Conservation (phyloP, 768 basidiomycete species). For the Trametes punicea region DNA sequence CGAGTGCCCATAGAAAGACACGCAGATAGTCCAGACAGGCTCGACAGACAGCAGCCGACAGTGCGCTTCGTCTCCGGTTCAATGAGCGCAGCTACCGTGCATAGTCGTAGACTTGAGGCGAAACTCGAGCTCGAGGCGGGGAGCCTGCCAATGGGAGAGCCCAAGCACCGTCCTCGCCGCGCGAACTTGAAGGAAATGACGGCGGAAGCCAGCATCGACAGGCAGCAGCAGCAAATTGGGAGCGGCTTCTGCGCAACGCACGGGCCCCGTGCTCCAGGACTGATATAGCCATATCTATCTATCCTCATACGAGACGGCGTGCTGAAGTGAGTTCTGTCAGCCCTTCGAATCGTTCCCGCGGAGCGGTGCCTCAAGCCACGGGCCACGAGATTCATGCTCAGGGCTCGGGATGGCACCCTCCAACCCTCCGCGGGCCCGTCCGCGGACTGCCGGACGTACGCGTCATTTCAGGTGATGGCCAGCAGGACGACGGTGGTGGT, state of each 20-base stretch:
- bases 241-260: constrained; percentile 1
- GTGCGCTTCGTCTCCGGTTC: too few species aligned
- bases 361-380: background rate
- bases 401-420: background rate
- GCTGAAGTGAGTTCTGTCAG: background rate
- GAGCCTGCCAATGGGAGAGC: background rate
- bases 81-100: too few species aligned
- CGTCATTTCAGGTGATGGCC: too few species aligned
- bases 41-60: too few species aligned
- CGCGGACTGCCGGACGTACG: background rate
- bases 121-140: too few species aligned
- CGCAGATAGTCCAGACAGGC: too few species aligned
- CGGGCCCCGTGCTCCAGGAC: background rate
- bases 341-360: background rate
- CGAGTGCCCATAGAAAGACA: background rate
- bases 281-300: background rate
- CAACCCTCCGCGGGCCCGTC: background rate
- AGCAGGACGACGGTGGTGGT: background rate
- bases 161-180: background rate
- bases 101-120: too few species aligned
- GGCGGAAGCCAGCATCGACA: background rate
- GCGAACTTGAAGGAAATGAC: background rate
- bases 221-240: background rate
- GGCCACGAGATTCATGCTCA: too few species aligned
- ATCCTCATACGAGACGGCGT: background rate